Percentiles rank a stretch among this genome's conserved stretches.
phyloP scores from a whole-genome alignment of 768 basidiomycete species.

The Suillus paluster region DNA sequence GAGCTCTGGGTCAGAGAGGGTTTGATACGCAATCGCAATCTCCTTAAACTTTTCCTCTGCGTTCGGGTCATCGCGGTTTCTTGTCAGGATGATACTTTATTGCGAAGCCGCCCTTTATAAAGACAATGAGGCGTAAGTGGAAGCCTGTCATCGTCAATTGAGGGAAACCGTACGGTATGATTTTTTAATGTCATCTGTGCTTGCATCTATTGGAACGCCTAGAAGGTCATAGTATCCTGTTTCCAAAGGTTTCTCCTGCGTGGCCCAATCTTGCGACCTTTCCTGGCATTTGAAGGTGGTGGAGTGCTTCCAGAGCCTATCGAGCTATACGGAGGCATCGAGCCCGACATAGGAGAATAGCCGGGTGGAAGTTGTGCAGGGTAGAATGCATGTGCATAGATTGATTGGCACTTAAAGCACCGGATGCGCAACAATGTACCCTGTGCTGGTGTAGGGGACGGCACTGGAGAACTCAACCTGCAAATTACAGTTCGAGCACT shows the following conservation, averaged over 20 bases:
- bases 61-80: conserved; percentile 82
- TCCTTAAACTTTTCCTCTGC: conserved; percentile 91
- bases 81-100: conserved; percentile 95
- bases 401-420: conserved; percentile 68
- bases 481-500: conserved; percentile 59
- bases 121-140: conserved; percentile 6
- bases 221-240: conserved; percentile 91
- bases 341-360: conserved; percentile 15
- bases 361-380: conserved; percentile 56
- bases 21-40: conserved; percentile 89
- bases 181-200: conserved; percentile 87
- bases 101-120: conserved; percentile 68
- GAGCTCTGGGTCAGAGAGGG: conserved; percentile 75
- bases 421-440: conserved; percentile 65
- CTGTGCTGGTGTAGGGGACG: conserved; percentile 56
- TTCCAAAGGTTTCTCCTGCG: conserved; percentile 86
- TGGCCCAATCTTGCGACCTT: conserved; percentile 83
- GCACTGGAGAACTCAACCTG: conserved; percentile 73
- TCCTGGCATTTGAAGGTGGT: conserved; percentile 33
- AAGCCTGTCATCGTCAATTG: neutral
- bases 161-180: conserved; percentile 71
- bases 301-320: conserved; percentile 23
- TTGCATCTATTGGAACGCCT: conserved; percentile 74
- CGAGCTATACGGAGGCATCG: conserved; percentile 8
- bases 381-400: conserved; percentile 70